Percentiles rank a stretch among this genome's conserved stretches.
phyloP scores from a whole-genome alignment of 441 rosid species.

The Adansonia rubrostipa region DNA sequence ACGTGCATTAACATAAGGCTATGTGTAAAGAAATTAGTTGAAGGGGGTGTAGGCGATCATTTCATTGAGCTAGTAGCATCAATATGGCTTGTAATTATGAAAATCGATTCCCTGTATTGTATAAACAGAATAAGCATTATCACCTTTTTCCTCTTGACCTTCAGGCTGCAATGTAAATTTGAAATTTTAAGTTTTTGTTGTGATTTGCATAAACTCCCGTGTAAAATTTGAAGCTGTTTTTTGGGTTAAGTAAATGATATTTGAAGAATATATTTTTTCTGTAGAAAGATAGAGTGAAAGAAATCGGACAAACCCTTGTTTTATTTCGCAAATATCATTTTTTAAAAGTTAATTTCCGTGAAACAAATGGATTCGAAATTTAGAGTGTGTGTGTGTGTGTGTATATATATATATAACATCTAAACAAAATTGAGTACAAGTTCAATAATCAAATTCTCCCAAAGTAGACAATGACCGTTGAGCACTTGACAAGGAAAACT shows the following conservation, averaged over 20 bases:
- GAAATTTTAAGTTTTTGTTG: neutral
- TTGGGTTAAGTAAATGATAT: neutral
- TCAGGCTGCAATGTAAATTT: neutral
- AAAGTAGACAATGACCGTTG: conserved; percentile 45
- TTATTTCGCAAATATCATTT: no score
- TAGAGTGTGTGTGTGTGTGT: no score
- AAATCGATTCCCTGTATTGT: neutral
- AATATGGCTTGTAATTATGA: conserved; percentile 30
- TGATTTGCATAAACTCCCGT: neutral
- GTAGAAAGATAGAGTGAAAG: no score
- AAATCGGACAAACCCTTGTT: no score
- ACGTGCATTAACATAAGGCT: conserved; percentile 5
- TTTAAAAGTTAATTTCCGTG: no score
- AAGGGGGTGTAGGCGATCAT: neutral
- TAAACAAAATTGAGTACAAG: conserved; percentile 36
- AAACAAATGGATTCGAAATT: no score
- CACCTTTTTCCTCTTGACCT: neutral
- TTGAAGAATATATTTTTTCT: no score
- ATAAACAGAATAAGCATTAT: conserved; percentile 4
- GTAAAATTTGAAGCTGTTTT: neutral
- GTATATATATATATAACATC: no score
- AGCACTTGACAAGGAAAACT: conserved; percentile 51
- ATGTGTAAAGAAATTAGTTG: conserved; percentile 2
- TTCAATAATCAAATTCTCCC: conserved; percentile 37
- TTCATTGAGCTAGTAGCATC: conserved; percentile 18